Percentiles rank a stretch among this genome's conserved stretches.
These are phyloP conservation scores for Ophiostoma quercus DNA, from an alignment of 2,329 filamentous ascomycete genomes.

Conservation along the genomic window DNA sequence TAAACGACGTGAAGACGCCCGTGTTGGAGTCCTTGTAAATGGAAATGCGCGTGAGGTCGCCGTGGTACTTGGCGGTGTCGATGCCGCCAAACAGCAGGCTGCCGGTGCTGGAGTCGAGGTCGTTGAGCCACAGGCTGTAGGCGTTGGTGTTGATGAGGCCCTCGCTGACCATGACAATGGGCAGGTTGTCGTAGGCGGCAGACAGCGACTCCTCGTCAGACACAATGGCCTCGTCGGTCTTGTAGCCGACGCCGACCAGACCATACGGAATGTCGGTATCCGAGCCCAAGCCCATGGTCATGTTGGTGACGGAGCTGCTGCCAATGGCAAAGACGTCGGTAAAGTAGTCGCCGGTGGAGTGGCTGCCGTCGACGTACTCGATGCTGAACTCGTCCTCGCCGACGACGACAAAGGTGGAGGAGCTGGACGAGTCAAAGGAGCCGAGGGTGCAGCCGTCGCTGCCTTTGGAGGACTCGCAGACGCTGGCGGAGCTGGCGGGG, in stretches of 20 bases:
- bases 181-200: slow-evolving; percentile 52
- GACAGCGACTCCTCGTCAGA: slow-evolving; percentile 29
- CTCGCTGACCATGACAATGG: slow-evolving; percentile 57
- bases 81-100: slow-evolving; percentile 76
- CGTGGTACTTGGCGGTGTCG: slow-evolving; percentile 67
- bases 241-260: slow-evolving; percentile 57
- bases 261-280: slow-evolving; percentile 53
- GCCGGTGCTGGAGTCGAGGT: slow-evolving; percentile 57
- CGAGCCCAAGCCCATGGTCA: slow-evolving; percentile 55
- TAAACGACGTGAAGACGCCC: slow-evolving; percentile 42
- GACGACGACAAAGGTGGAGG: slow-evolving; percentile 44
- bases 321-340: slow-evolving; percentile 53
- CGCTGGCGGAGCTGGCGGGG: slow-evolving; percentile 36
- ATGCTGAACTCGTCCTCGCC: slow-evolving; percentile 49
- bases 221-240: slow-evolving; percentile 48
- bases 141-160: slow-evolving; percentile 61
- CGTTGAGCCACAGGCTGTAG: slow-evolving; percentile 66
- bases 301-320: slow-evolving; percentile 45
- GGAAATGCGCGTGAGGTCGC: slow-evolving; percentile 55
- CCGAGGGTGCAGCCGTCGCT: slow-evolving; percentile 30
- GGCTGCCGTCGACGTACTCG: slow-evolving; percentile 56
- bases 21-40: slow-evolving; percentile 46
- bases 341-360: slow-evolving; percentile 54
- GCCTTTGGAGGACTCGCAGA: slow-evolving; percentile 36
- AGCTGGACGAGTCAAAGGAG: slow-evolving; percentile 39